These are phyloP conservation scores for Pseudopyricularia javanii DNA, from an alignment of 2,329 filamentous ascomycete species.

Conservation along the genomic window DNA sequence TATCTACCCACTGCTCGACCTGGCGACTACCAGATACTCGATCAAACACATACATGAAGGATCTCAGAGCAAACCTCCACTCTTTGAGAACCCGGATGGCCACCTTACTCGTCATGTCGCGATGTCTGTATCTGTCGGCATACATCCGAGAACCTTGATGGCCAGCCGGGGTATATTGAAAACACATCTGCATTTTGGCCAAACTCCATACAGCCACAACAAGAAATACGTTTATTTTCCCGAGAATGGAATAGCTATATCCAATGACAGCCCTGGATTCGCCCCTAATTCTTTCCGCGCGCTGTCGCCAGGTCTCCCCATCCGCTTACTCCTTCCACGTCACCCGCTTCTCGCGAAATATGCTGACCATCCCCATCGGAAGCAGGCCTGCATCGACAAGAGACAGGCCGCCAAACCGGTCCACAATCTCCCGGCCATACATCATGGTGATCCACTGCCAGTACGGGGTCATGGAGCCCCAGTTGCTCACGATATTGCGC, in stretches of 20 bases:
- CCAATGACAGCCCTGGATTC: too few species aligned
- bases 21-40: too few species aligned
- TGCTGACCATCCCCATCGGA: conserved; percentile 32
- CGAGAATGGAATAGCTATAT: too few species aligned
- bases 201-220: too few species aligned
- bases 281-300: too few species aligned
- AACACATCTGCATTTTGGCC: too few species aligned
- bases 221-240: too few species aligned
- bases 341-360: conserved; percentile 29
- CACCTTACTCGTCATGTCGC: neutral
- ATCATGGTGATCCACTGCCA: conserved; percentile 34
- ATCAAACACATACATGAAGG: too few species aligned
- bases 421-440: conserved; percentile 29
- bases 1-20: too few species aligned
- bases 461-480: conserved; percentile 24
- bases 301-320: too few species aligned
- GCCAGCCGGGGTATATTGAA: neutral
- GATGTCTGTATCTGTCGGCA: neutral
- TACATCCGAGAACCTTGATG: neutral
- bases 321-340: conserved; percentile 21
- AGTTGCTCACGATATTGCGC: conserved; percentile 8
- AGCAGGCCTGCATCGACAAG: conserved; percentile 30
- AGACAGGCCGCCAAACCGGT: conserved; percentile 28
- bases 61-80: neutral
- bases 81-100: neutral